phyloP scores from a whole-genome alignment of 345 rosid genomes.

The Diplotaxis tenuifolia region DNA sequence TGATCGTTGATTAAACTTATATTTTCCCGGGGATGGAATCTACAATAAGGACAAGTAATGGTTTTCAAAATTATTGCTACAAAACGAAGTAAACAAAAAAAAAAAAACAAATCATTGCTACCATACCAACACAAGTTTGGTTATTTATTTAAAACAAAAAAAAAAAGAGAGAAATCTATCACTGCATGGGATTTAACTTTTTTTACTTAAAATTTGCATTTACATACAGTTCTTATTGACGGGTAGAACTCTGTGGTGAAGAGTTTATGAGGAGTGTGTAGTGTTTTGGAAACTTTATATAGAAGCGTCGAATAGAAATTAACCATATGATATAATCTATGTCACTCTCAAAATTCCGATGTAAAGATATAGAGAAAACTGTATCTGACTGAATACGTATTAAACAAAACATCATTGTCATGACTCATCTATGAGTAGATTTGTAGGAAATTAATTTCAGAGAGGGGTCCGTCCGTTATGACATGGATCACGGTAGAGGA shows the following conservation, averaged over 20 bases:
- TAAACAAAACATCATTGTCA: constrained; percentile 14
- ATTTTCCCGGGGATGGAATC: constrained; percentile 25
- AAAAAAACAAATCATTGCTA: not conserved
- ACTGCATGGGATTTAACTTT: constrained; percentile 3
- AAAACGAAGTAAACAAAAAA: not conserved
- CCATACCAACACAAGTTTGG: constrained; percentile 5
- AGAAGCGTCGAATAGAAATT: not conserved
- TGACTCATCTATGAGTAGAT: constrained; percentile 38
- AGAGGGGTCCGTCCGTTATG: constrained; percentile 2
- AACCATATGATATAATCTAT: not conserved
- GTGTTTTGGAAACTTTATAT: constrained; percentile 15
- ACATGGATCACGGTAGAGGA: constrained; percentile 32
- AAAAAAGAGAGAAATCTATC: constrained; percentile 15
- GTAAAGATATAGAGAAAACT: not conserved
- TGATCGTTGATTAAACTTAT: constrained; percentile 1
- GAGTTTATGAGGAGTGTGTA: constrained; percentile 16
- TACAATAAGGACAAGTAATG: constrained; percentile 21
- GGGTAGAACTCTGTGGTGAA: constrained; percentile 9
- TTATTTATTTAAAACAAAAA: not conserved
- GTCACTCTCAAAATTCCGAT: not conserved
- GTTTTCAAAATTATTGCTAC: constrained; percentile 15
- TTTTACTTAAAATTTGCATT: not conserved
- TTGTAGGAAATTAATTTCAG: not conserved
- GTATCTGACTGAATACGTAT: constrained; percentile 3
- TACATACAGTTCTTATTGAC: constrained; percentile 21